These are phyloP conservation scores for Piper betle DNA, from an alignment of 164 flowering plant genomes.

Conservation along the genomic window DNA sequence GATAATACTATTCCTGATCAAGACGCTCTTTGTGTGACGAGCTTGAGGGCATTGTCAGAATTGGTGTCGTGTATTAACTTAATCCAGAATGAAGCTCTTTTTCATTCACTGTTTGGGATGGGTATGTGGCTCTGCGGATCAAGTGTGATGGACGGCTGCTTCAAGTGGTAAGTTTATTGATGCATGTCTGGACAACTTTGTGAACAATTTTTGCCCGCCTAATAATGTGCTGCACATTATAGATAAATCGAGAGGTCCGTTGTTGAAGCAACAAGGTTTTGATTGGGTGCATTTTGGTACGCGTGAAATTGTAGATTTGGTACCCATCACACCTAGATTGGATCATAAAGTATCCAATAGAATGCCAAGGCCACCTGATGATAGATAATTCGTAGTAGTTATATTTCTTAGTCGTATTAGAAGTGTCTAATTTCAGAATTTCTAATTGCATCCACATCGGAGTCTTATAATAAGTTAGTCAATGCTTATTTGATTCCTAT, in stretches of 20 bases:
- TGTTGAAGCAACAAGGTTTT: conserved; percentile 52
- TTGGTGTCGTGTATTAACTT: conserved; percentile 49
- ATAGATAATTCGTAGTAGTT: too few species aligned
- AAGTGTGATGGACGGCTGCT: conserved; percentile 77
- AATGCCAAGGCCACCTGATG: conserved; percentile 34
- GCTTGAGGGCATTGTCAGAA: conserved; percentile 58
- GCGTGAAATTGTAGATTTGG: conserved; percentile 35
- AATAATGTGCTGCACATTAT: conserved; percentile 12
- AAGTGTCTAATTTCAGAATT: too few species aligned
- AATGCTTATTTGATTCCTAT: too few species aligned
- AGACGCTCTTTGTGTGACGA: conserved; percentile 63
- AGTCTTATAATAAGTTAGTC: too few species aligned
- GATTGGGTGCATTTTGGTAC: conserved; percentile 61
- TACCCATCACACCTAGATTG: conserved; percentile 73
- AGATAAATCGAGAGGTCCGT: conserved; percentile 33
- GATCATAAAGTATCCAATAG: conserved; percentile 27
- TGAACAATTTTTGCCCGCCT: conserved; percentile 63
- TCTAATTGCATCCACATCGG: too few species aligned
- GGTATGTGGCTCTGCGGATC: conserved; percentile 63
- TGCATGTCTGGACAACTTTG: conserved; percentile 67
- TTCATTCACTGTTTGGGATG: conserved; percentile 45
- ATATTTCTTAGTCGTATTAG: too few species aligned
- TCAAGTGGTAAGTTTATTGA: conserved; percentile 53
- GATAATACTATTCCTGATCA: conserved; percentile 32
- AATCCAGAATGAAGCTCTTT: conserved; percentile 38